phyloP scores from a whole-genome alignment of 129 eudicot genomes.

The Centaurea solstitialis region DNA sequence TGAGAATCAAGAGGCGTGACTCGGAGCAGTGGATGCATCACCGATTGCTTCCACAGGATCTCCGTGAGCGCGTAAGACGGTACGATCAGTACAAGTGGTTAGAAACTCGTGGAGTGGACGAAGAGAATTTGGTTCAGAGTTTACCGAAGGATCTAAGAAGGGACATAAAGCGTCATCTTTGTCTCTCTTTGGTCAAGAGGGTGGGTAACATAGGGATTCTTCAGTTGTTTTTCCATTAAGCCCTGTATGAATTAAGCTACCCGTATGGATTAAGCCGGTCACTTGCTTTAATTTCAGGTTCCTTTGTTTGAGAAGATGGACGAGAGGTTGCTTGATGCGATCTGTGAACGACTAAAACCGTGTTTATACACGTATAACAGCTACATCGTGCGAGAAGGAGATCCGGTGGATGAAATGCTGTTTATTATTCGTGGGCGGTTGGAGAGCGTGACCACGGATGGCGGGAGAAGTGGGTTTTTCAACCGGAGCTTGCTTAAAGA shows the following conservation, averaged over 20 bases:
- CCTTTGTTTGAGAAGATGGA: conserved; percentile 91
- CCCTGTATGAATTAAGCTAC: neutral
- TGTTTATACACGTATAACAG: conserved; percentile 71
- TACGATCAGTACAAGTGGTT: conserved; percentile 96
- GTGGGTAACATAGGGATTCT: conserved; percentile 23
- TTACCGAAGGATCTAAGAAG: conserved; percentile 91
- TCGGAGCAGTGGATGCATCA: conserved; percentile 99
- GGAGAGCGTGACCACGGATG: conserved; percentile 89
- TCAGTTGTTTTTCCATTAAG: neutral
- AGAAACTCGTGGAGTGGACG: conserved; percentile 96
- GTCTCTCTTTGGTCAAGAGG: conserved; percentile 90
- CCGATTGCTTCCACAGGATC: conserved; percentile 85
- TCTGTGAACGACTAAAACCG: conserved; percentile 86
- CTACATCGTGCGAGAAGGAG: conserved; percentile 89
- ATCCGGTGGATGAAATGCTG: conserved; percentile 92
- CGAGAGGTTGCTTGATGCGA: conserved; percentile 80
- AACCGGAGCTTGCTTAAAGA: conserved; percentile 77
- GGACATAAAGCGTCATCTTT: conserved; percentile 95
- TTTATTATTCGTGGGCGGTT: conserved; percentile 91
- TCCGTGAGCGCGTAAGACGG: conserved; percentile 84
- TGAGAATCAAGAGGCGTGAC: conserved; percentile 96
- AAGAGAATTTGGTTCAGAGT: conserved; percentile 71
- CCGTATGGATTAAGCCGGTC: neutral
- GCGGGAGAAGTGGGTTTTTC: conserved; percentile 85
- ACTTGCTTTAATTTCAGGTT: conserved; percentile 47